phyloP scores from a whole-genome alignment of 805 yeast species.

The Candida patagonica region DNA sequence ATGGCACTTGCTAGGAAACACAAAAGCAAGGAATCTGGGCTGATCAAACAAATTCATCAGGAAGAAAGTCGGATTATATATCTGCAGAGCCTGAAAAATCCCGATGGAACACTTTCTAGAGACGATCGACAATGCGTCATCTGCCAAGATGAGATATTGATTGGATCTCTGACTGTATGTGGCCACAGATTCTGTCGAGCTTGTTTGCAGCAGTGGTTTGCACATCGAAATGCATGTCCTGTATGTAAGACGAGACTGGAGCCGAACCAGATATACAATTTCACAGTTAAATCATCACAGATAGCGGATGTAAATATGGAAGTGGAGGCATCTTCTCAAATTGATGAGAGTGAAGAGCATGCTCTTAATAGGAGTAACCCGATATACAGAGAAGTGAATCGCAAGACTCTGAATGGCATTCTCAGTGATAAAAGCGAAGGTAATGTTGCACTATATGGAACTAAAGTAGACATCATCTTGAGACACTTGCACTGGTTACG shows the following conservation, averaged over 20 bases:
- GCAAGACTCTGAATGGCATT: slow-evolving; percentile 29
- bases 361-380: slow-evolving; percentile 9
- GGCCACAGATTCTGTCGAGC: slow-evolving; percentile 86
- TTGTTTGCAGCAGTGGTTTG: slow-evolving; percentile 71
- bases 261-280: slow-evolving; percentile 51
- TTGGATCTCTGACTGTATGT: slow-evolving; percentile 79
- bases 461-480: slow-evolving; percentile 78
- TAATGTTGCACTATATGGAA: slow-evolving; percentile 43
- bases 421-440: slow-evolving; percentile 3
- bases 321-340: slow-evolving; percentile 14
- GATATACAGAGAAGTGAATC: slow-evolving; percentile 22
- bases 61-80: slow-evolving; percentile 33
- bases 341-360: slow-evolving; percentile 9
- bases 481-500: slow-evolving; percentile 61
- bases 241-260: slow-evolving; percentile 57
- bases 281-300: slow-evolving; percentile 41
- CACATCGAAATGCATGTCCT: slow-evolving; percentile 56
- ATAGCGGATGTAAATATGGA: slow-evolving; percentile 28
- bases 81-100: slow-evolving; percentile 35
- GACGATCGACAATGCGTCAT: slow-evolving; percentile 58
- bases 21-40: slow-evolving; percentile 16
- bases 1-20: neutral
- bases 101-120: slow-evolving; percentile 16
- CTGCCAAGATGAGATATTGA: slow-evolving; percentile 58
- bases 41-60: slow-evolving; percentile 14